Evolutionary conservation across 148 eudicot species (phyloP).

Genomic region (Silene conica): DNA sequence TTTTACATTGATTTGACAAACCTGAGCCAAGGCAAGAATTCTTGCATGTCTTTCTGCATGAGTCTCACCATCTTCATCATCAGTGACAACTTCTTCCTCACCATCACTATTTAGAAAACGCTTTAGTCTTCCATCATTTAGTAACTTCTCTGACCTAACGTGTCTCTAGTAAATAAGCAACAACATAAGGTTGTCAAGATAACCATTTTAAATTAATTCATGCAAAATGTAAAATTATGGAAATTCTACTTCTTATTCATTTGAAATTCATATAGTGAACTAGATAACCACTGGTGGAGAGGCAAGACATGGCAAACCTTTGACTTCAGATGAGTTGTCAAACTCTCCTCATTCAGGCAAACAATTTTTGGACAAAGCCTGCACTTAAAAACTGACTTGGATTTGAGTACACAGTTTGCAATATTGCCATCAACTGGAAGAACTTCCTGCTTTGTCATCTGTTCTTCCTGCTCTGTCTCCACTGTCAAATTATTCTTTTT

Average conservation of each 20-base stretch:
- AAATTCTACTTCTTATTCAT: not conserved
- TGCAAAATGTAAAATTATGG: not conserved
- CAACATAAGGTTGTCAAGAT: not conserved
- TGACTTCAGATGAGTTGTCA: slow-evolving; percentile 72
- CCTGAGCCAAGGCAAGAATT: slow-evolving; percentile 59
- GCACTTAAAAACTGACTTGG: slow-evolving; percentile 86
- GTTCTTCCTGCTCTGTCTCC: slow-evolving; percentile 19
- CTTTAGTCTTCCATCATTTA: slow-evolving; percentile 70
- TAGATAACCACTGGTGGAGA: not conserved
- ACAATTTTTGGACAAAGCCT: slow-evolving; percentile 88
- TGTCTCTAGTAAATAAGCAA: slow-evolving; percentile 50
- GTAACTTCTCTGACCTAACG: slow-evolving; percentile 71
- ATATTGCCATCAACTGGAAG: slow-evolving; percentile 30
- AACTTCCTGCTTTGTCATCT: slow-evolving; percentile 22
- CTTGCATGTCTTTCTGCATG: slow-evolving; percentile 72
- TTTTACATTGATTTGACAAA: slow-evolving; percentile 20
- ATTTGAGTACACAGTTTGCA: slow-evolving; percentile 48
- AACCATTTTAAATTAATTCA: not conserved
- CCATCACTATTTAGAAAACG: slow-evolving; percentile 79
- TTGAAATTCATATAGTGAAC: not conserved
- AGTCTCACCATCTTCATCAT: slow-evolving; percentile 57
- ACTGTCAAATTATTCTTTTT: slow-evolving; percentile 23
- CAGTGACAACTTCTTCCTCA: slow-evolving; percentile 47
- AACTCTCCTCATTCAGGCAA: slow-evolving; percentile 72
- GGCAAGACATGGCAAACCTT: slow-evolving; percentile 41